Evolutionary conservation across 768 basidiomycete genomes (phyloP).

Genomic region (Mycena latifolia): DNA sequence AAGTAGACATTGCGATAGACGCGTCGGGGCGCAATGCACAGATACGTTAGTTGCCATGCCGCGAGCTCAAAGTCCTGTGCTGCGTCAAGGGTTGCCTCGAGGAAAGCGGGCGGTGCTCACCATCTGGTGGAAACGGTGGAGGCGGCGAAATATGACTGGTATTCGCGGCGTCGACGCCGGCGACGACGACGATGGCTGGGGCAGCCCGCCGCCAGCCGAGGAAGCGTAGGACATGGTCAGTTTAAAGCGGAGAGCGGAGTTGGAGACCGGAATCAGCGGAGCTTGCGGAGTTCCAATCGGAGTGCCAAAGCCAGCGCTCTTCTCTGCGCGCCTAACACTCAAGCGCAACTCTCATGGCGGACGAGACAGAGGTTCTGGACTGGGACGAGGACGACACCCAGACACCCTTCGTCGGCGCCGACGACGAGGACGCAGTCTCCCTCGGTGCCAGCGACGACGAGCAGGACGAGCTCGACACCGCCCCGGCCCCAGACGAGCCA

Average conservation of each 20-base stretch:
- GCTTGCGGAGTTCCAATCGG: too few species aligned
- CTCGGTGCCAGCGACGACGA: slow-evolving; percentile 34
- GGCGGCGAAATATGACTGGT: slow-evolving; percentile 83
- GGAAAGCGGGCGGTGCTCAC: slow-evolving; percentile 51
- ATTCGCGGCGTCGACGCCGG: slow-evolving; percentile 65
- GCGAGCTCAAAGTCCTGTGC: slow-evolving; percentile 95
- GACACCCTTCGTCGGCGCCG: slow-evolving; percentile 59
- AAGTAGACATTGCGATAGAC: slow-evolving; percentile 99
- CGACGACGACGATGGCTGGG: slow-evolving; percentile 45
- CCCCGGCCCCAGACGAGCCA: not conserved
- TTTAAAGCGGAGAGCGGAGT: slow-evolving; percentile 13
- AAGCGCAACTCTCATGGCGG: slow-evolving; percentile 59
- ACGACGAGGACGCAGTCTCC: slow-evolving; percentile 66
- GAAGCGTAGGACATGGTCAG: slow-evolving; percentile 45
- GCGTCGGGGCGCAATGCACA: slow-evolving; percentile 91
- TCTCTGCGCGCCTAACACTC: slow-evolving; percentile 29
- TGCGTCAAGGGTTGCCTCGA: not conserved
- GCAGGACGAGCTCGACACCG: slow-evolving; percentile 24
- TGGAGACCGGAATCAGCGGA: slow-evolving; percentile 38
- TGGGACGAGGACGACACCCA: slow-evolving; percentile 69
- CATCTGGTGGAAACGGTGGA: slow-evolving; percentile 91
- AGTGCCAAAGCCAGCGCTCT: slow-evolving; percentile 32
- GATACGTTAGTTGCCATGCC: slow-evolving; percentile 94
- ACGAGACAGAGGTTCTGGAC: slow-evolving; percentile 78
- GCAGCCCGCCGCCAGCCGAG: slow-evolving; percentile 55